phyloP scores from a whole-genome alignment of 345 rosid genomes.

The Citrus unshiu region DNA sequence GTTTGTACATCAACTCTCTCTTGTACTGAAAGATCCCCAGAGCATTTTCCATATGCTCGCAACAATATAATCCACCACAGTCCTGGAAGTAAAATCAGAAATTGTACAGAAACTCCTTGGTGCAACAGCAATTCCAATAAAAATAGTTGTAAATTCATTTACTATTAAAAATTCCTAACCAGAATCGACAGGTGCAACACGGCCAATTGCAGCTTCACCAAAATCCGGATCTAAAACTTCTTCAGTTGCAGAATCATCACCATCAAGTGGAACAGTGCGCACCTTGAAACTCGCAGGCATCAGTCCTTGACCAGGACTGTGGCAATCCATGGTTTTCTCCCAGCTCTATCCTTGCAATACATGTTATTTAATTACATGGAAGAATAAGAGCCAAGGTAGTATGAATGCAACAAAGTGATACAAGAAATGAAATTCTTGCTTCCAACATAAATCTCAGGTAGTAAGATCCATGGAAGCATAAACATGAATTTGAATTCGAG shows the following conservation, averaged over 20 bases:
- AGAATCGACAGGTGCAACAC: conserved; percentile 97
- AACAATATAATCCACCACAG: conserved; percentile 93
- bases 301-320: conserved; percentile 95
- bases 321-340: conserved; percentile 98
- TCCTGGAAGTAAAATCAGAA: conserved; percentile 37
- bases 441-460: no score
- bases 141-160: not conserved
- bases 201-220: conserved; percentile 97
- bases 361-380: not conserved
- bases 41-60: conserved; percentile 91
- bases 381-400: not conserved
- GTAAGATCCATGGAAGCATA: no score
- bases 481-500: no score
- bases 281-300: conserved; percentile 99
- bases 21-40: conserved; percentile 80
- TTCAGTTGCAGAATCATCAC: conserved; percentile 74
- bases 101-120: not conserved
- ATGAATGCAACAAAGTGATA: not conserved
- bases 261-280: conserved; percentile 75
- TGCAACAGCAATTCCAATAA: not conserved
- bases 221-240: conserved; percentile 94
- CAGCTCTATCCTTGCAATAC: conserved; percentile 51
- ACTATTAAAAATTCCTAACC: conserved; percentile 32
- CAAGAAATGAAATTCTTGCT: not conserved
- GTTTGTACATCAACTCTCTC: conserved; percentile 96